A percentile compares a stretch with the other conserved stretches of the same genome.
Conservation (phyloP, 192 early-diverging fungal species). For the Backusella luteola region DNA sequence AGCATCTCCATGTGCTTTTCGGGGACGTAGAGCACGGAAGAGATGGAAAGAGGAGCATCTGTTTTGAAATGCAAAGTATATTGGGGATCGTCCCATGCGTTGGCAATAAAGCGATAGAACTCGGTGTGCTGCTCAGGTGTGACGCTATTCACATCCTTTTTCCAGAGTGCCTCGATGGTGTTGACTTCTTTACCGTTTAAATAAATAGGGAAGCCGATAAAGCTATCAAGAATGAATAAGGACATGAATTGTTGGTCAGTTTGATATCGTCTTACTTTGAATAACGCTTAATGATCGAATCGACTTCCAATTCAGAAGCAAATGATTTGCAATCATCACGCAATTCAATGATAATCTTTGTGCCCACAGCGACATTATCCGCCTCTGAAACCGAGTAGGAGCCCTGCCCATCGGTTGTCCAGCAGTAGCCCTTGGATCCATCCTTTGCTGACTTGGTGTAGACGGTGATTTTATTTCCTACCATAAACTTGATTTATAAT, state of each 20-base stretch:
- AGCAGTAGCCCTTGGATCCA: conserved; percentile 67
- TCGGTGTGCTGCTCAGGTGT: conserved; percentile 57
- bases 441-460: conserved; percentile 63
- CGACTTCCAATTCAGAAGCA: conserved; percentile 41
- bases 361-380: conserved; percentile 76
- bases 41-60: conserved; percentile 60
- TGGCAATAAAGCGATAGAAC: conserved; percentile 62
- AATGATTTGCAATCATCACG: conserved; percentile 70
- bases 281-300: conserved; percentile 65
- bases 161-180: conserved; percentile 63
- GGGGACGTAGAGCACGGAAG: conserved; percentile 58
- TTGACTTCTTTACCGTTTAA: conserved; percentile 56
- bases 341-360: conserved; percentile 78
- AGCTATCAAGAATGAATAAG: conserved; percentile 27
- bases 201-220: conserved; percentile 59
- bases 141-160: conserved; percentile 50
- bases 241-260: no score
- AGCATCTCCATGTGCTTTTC: conserved; percentile 57
- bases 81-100: conserved; percentile 59
- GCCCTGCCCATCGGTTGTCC: conserved; percentile 75
- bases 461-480: conserved; percentile 78
- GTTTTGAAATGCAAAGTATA: conserved; percentile 62
- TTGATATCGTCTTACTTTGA: conserved; percentile 42
- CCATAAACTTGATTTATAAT: conserved; percentile 67
- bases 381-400: conserved; percentile 79